These are phyloP conservation scores for Sequoia sempervirens DNA, from an alignment of 75 land plant genomes.

Conservation along the genomic window DNA sequence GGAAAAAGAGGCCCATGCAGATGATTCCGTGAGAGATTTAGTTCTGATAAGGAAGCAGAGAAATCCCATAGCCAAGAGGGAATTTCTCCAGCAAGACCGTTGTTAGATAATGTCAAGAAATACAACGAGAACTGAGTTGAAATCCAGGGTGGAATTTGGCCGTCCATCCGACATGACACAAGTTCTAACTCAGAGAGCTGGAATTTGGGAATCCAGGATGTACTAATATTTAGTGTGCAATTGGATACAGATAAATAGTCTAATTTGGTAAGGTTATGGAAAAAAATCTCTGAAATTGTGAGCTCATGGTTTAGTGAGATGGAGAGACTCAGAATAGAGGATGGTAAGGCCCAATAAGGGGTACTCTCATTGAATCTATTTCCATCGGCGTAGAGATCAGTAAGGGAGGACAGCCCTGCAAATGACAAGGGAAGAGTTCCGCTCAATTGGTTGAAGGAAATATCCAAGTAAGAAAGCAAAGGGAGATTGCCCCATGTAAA, in stretches of 20 bases:
- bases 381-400: neutral
- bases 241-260: neutral
- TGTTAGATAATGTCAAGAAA: slow-evolving; percentile 13
- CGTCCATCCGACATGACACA: neutral
- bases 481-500: neutral
- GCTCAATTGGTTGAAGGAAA: neutral
- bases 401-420: neutral
- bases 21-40: neutral
- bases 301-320: neutral
- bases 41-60: neutral
- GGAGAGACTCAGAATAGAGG: neutral
- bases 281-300: neutral
- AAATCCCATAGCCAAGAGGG: slow-evolving; percentile 5
- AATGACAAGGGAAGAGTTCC: neutral
- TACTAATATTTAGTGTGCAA: neutral
- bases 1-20: neutral
- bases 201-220: neutral
- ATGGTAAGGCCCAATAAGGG: neutral
- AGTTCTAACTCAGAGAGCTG: neutral
- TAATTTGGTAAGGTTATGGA: neutral
- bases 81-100: slow-evolving; percentile 17
- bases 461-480: neutral
- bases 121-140: neutral
- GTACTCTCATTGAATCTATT: neutral
- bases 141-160: neutral